These are phyloP conservation scores for Penicillium paradoxum DNA, from an alignment of 495 filamentous ascomycete genomes.

Conservation along the genomic window DNA sequence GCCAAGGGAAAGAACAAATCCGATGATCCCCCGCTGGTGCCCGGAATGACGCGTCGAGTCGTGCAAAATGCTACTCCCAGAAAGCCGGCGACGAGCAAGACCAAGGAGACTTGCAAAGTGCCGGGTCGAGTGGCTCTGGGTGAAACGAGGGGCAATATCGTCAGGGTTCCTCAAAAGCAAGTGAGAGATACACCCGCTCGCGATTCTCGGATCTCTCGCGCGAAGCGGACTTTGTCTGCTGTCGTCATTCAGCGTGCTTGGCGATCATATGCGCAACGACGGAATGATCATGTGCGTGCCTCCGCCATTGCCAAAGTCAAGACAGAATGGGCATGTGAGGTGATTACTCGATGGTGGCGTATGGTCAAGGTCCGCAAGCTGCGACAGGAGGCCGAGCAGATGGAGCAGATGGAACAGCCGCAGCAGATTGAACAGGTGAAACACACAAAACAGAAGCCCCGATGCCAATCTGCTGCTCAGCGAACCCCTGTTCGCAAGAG, in stretches of 20 bases:
- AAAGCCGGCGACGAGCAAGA: neutral
- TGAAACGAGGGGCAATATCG: constrained; percentile 9
- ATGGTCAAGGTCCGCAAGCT: neutral
- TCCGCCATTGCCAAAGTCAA: neutral
- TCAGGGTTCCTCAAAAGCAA: neutral
- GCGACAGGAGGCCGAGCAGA: neutral
- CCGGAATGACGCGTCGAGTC: neutral
- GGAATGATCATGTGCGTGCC: neutral
- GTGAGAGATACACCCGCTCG: neutral
- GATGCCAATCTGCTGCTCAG: neutral
- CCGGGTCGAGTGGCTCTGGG: constrained; percentile 6
- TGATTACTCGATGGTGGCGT: constrained; percentile 3
- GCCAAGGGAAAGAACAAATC: constrained; percentile 13
- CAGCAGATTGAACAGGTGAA: neutral
- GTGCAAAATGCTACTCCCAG: neutral
- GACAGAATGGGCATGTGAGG: neutral
- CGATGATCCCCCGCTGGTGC: neutral
- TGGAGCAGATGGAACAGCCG: neutral
- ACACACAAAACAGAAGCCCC: neutral
- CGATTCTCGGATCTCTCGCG: neutral
- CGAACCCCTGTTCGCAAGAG: neutral
- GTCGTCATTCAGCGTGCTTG: constrained; percentile 1
- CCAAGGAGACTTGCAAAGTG: neutral
- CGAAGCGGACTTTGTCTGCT: neutral
- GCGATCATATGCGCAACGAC: neutral